Conservation (phyloP, 768 basidiomycete genomes). For the Boletus patriciae region DNA sequence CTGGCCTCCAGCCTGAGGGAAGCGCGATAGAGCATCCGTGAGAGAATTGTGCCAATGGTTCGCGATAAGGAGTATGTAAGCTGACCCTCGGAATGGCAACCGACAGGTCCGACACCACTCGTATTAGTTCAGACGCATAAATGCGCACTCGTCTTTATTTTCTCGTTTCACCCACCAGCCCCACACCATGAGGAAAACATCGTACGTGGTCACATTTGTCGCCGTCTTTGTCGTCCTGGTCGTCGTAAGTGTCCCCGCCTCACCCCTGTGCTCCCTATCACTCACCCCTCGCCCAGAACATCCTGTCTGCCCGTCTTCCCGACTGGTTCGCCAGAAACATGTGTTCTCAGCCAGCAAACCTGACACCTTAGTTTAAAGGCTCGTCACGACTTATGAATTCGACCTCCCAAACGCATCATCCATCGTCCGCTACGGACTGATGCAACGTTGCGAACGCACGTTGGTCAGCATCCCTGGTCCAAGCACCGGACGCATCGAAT, state of each 20-base stretch:
- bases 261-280: neutral
- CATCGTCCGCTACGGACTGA: conserved; percentile 59
- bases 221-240: conserved; percentile 50
- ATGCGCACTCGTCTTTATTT: neutral
- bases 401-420: conserved; percentile 49
- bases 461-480: conserved; percentile 48
- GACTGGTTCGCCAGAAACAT: conserved; percentile 57
- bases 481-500: conserved; percentile 44
- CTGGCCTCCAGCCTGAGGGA: too few species aligned
- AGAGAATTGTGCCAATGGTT: conserved; percentile 30
- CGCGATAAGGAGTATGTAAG: conserved; percentile 17
- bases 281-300: conserved; percentile 38
- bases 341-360: conserved; percentile 17
- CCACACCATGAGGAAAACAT: conserved; percentile 61
- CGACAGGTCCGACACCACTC: too few species aligned
- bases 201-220: conserved; percentile 63
- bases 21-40: too few species aligned
- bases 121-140: neutral
- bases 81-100: neutral
- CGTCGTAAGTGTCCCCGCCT: conserved; percentile 43
- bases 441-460: conserved; percentile 54
- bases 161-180: neutral
- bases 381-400: conserved; percentile 34
- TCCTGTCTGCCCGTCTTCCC: conserved; percentile 52
- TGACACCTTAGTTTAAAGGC: conserved; percentile 39